phyloP scores from a whole-genome alignment of 164 flowering plant species.

The Sedum album region DNA sequence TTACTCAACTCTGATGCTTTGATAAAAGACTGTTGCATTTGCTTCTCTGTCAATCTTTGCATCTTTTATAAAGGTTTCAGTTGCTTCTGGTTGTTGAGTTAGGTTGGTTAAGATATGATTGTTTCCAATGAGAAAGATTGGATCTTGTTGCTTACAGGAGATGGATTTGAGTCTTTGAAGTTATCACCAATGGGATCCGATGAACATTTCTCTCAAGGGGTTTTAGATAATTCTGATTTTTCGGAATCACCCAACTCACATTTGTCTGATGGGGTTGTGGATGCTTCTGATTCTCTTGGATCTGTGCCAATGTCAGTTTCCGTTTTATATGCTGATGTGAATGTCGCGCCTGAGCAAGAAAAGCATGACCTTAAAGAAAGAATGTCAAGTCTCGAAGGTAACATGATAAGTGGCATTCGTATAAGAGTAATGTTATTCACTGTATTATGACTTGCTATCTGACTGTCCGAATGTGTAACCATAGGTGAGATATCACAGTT shows the following conservation, averaged over 20 bases:
- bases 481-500: slow-evolving; percentile 23
- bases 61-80: not conserved
- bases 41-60: slow-evolving; percentile 3
- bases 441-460: not conserved
- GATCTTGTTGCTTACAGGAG: slow-evolving; percentile 15
- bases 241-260: not conserved
- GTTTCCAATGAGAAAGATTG: not conserved
- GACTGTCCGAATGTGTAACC: not conserved
- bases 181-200: slow-evolving; percentile 21
- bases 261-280: slow-evolving; percentile 15
- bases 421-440: not conserved
- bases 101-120: not conserved
- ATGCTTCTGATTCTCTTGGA: slow-evolving; percentile 21
- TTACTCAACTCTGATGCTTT: slow-evolving; percentile 1
- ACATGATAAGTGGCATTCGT: not conserved
- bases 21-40: not conserved
- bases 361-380: slow-evolving; percentile 39
- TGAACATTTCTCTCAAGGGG: slow-evolving; percentile 20
- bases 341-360: slow-evolving; percentile 57
- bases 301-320: slow-evolving; percentile 20
- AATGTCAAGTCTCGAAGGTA: slow-evolving; percentile 48
- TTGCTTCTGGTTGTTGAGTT: slow-evolving; percentile 1
- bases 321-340: slow-evolving; percentile 34
- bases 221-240: not conserved
- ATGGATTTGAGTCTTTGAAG: slow-evolving; percentile 15